Conservation (phyloP, 306 rosid genomes). For the Acacia melanoxylon region DNA sequence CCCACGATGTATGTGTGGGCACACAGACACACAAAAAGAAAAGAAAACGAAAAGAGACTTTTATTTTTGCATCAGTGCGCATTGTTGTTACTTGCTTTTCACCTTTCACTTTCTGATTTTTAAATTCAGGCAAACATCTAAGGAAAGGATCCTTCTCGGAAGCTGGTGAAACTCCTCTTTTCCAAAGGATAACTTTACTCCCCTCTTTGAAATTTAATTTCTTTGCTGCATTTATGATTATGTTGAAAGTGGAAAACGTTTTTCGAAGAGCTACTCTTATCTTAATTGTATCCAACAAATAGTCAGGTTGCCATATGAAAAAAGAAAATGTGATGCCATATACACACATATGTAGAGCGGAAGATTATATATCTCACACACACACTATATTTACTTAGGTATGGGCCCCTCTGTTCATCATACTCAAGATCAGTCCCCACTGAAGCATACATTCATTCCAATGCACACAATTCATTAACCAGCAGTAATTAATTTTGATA, state of each 20-base stretch:
- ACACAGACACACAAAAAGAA: neutral
- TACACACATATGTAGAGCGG: neutral
- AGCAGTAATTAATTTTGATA: slow-evolving; percentile 36
- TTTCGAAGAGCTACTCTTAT: no score
- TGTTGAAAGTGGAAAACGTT: no score
- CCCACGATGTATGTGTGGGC: neutral
- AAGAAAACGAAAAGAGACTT: slow-evolving; percentile 29
- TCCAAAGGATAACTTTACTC: slow-evolving; percentile 43
- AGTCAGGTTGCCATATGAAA: no score
- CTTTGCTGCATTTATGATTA: no score
- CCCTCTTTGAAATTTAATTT: slow-evolving; percentile 28
- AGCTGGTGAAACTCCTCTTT: slow-evolving; percentile 60
- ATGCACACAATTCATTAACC: slow-evolving; percentile 20
- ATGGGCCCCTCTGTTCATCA: slow-evolving; percentile 1
- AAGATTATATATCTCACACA: neutral
- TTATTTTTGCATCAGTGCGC: slow-evolving; percentile 25
- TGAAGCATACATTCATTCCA: slow-evolving; percentile 34
- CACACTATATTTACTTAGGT: neutral
- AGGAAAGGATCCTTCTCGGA: slow-evolving; percentile 73
- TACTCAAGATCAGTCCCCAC: slow-evolving; percentile 39
- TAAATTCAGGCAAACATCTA: slow-evolving; percentile 32
- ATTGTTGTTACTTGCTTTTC: slow-evolving; percentile 28
- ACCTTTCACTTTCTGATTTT: slow-evolving; percentile 29
- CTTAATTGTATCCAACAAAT: no score
- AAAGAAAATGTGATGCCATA: no score